phyloP scores from a whole-genome alignment of 176 grass and related monocot genomes.

The Coix lacrymajobi region DNA sequence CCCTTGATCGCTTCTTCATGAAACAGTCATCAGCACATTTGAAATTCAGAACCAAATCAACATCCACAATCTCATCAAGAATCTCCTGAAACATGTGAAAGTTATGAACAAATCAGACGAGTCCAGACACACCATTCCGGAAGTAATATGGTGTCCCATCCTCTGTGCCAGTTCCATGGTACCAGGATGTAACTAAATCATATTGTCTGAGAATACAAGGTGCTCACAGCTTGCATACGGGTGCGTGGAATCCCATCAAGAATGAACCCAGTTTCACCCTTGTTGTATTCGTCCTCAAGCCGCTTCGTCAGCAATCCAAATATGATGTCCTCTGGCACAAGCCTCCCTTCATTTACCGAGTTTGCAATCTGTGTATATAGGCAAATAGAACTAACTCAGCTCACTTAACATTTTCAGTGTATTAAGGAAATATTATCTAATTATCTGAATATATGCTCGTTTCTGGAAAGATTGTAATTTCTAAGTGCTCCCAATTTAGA shows the following conservation, averaged over 20 bases:
- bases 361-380: constrained; percentile 59
- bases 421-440: not conserved
- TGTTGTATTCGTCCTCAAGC: constrained; percentile 82
- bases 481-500: not conserved
- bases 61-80: constrained; percentile 83
- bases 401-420: not conserved
- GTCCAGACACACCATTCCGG: not conserved
- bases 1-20: constrained; percentile 61
- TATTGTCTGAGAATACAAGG: not conserved
- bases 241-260: constrained; percentile 86
- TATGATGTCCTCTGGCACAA: constrained; percentile 89
- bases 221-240: constrained; percentile 77
- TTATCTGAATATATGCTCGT: not conserved
- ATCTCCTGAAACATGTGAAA: constrained; percentile 63
- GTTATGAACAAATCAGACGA: not conserved
- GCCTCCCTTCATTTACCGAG: constrained; percentile 72
- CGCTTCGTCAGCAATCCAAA: constrained; percentile 86
- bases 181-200: not conserved
- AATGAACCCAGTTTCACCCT: constrained; percentile 92
- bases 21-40: constrained; percentile 75
- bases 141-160: not conserved
- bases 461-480: not conserved
- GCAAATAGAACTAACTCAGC: constrained; percentile 13
- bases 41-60: constrained; percentile 93
- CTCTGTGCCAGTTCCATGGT: not conserved